Base-by-base conservation (phyloP, 495 filamentous ascomycete species). In the Evernia prunastri region DNA sequence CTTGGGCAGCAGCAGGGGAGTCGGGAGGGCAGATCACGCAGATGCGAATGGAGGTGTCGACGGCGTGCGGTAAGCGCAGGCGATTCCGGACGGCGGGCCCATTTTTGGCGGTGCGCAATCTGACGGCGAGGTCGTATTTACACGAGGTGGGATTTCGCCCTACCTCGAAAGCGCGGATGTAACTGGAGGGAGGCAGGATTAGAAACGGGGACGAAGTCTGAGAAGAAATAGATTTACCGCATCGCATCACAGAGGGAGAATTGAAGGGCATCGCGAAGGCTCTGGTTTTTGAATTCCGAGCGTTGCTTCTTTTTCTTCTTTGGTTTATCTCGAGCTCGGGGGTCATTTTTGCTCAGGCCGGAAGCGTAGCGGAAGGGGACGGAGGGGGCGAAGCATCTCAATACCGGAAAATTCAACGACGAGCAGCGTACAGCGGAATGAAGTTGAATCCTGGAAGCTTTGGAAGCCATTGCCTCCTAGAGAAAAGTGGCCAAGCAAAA, bases 221-320 rank as follows among this genome's bases (percentile, higher is more conserved):
- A 57, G 33, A 37, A 59, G 60, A 49, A 11, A 53, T n/a, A n/a
- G n/a, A 13, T 60, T 56, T 82, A 93, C 89, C 92, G 84, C 86
- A 98, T 95, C 10, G 94, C 94, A 79, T 98, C 94, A 68, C 89
- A 89, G 15, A 98, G 81, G 8, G 89, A 81, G 72, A 85, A 94
- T 67, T 89, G 85, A 42, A 90, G 77, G 67, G 85, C 77, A 67
- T 82, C 68, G 71, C 80, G 77, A 69, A 91, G 40, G 73, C 87
- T 78, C 69, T 81, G 79, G 61, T 87, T 79, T 31, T 73, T 80
- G 73, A 83, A 96, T 65, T 80, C 83, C 65, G 74, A 82, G 60
- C 80, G 81, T 61, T 77, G 76, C 74, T 89, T 90, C 75, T 85
- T 87, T 70, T 82, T 82, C 74, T 87, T 85, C 75, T 84, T 81